Evolutionary conservation across 129 eudicot species (phyloP).

Genomic region (Apium graveolens): DNA sequence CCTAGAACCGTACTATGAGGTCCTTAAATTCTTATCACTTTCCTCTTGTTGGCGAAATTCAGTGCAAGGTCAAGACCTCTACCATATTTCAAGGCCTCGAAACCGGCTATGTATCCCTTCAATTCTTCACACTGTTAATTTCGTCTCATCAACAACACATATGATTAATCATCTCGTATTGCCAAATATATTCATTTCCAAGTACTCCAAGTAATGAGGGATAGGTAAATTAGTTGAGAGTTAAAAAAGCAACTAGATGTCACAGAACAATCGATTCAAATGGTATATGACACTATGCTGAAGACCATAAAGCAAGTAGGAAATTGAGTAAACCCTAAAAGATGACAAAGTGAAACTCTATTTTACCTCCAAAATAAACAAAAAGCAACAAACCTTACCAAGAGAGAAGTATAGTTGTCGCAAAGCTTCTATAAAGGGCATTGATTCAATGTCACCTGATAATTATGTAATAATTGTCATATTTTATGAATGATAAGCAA

Average conservation of each 20-base stretch:
- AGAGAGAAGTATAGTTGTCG: conserved; percentile 78
- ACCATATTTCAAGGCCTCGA: neutral
- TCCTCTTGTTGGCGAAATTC: neutral
- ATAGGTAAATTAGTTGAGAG: neutral
- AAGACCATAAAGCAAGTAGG: neutral
- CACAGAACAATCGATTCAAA: neutral
- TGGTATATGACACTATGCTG: neutral
- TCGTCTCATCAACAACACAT: neutral
- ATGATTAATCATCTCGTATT: neutral
- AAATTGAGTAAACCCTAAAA: neutral
- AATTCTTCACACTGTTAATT: neutral
- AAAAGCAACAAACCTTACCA: conserved; percentile 39
- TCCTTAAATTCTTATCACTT: neutral
- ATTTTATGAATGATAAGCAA: neutral
- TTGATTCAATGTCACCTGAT: conserved; percentile 96
- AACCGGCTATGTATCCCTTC: neutral
- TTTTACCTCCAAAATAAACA: neutral
- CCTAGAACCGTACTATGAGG: neutral
- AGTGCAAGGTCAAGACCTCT: neutral
- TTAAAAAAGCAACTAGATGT: neutral
- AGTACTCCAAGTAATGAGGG: neutral
- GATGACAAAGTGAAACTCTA: neutral
- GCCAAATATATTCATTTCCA: neutral
- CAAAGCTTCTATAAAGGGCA: conserved; percentile 99
- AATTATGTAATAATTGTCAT: conserved; percentile 14